Conservation (phyloP, 257 asterid species). For the Jacaranda mimosifolia region DNA sequence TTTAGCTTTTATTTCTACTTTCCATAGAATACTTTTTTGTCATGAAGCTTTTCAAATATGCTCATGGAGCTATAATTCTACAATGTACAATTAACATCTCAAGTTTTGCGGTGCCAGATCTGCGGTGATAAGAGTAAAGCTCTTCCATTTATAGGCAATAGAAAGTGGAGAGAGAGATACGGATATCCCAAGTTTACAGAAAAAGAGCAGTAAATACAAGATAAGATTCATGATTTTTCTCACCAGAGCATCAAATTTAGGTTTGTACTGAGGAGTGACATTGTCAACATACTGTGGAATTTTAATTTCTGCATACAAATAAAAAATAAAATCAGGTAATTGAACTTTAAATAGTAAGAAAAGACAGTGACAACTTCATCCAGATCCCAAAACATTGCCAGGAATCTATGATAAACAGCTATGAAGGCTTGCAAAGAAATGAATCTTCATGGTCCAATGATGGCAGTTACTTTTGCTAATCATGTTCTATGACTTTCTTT, state of each 20-base stretch:
- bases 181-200: not conserved
- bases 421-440: not conserved
- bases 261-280: constrained; percentile 88
- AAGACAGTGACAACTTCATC: not conserved
- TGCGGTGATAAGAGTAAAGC: constrained; percentile 1
- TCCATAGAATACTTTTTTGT: not conserved
- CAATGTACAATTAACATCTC: constrained; percentile 1
- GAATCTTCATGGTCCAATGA: not conserved
- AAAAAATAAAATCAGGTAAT: constrained; percentile 24
- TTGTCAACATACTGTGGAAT: constrained; percentile 86
- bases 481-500: too few relatives aligned
- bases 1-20: not conserved
- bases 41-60: not conserved
- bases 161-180: constrained; percentile 14
- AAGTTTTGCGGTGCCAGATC: not conserved
- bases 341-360: constrained; percentile 1
- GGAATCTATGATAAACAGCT: constrained; percentile 3
- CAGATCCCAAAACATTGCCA: not conserved
- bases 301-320: constrained; percentile 65
- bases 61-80: constrained; percentile 26
- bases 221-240: constrained; percentile 39
- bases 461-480: too few relatives aligned
- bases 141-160: constrained; percentile 9
- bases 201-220: not conserved
- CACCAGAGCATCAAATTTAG: constrained; percentile 91